These are phyloP conservation scores for Sordaria brevicollis DNA, from an alignment of 495 filamentous ascomycete genomes.

Conservation along the genomic window DNA sequence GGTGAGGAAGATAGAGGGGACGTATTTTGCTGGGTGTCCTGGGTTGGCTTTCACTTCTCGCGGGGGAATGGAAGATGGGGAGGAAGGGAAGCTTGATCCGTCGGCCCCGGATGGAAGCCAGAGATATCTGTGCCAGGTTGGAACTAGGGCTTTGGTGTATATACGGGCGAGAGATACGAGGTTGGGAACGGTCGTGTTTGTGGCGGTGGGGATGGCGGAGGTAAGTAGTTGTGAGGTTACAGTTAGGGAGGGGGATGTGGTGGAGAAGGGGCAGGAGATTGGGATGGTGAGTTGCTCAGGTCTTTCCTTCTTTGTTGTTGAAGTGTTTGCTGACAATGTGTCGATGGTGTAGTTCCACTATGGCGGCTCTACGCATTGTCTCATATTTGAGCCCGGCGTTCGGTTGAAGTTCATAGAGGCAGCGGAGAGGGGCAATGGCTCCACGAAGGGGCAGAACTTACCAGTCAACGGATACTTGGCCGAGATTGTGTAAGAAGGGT, in stretches of 20 bases:
- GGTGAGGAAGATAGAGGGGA: slow-evolving; percentile 23
- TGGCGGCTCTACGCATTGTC: not conserved
- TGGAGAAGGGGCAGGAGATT: not conserved
- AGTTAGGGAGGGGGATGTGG: not conserved
- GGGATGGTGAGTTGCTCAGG: not conserved
- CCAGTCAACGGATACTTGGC: not conserved
- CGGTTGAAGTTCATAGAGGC: not conserved
- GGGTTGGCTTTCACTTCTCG: not conserved
- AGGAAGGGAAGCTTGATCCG: not conserved
- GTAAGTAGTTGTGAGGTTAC: not conserved
- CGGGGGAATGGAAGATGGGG: not conserved
- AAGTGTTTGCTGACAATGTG: not conserved
- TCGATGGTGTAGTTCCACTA: not conserved
- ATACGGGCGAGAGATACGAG: not conserved
- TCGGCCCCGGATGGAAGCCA: not conserved
- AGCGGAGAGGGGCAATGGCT: not conserved
- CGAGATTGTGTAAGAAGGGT: not conserved
- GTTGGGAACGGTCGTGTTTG: not conserved
- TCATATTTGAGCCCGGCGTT: not conserved
- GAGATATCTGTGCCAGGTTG: not conserved
- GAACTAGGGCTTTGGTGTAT: not conserved
- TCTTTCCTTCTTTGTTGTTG: not conserved
- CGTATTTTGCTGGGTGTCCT: slow-evolving; percentile 9
- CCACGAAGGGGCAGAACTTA: not conserved
- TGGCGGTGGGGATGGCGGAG: not conserved